These are phyloP conservation scores for Mrakia gelida DNA, from an alignment of 768 basidiomycete species.

Conservation along the genomic window DNA sequence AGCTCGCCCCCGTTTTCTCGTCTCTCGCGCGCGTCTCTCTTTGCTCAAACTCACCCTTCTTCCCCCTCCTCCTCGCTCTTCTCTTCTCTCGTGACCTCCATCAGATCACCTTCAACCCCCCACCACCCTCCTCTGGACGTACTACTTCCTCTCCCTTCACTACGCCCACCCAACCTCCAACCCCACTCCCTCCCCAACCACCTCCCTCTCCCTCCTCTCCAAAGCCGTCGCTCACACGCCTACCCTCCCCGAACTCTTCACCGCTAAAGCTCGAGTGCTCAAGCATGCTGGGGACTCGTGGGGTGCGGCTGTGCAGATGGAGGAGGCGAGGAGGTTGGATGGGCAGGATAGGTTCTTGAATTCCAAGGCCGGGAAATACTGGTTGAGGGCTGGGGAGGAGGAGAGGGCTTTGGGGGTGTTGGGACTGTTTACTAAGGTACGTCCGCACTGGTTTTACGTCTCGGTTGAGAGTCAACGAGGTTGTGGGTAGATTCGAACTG, in stretches of 20 bases:
- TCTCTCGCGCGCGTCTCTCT: background rate
- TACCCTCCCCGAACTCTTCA: constrained; percentile 83
- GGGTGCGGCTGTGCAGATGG: constrained; percentile 68
- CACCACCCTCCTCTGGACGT: constrained; percentile 83
- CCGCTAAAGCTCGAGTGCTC: constrained; percentile 72
- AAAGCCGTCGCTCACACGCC: constrained; percentile 77
- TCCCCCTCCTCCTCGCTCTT: background rate
- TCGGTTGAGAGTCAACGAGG: no score
- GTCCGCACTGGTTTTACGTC: no score
- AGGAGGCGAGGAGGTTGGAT: constrained; percentile 78
- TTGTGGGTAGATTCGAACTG: background rate
- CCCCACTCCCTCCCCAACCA: constrained; percentile 36
- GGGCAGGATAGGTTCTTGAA: constrained; percentile 94
- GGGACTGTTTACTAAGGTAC: constrained; percentile 86
- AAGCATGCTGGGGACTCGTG: constrained; percentile 78
- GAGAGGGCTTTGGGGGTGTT: constrained; percentile 69
- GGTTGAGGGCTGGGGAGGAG: constrained; percentile 72
- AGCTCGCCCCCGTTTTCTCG: background rate
- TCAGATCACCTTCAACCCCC: constrained; percentile 54
- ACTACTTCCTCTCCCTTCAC: constrained; percentile 92
- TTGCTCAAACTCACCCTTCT: background rate
- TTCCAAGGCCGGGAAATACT: constrained; percentile 87
- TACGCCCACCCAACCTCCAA: constrained; percentile 54
- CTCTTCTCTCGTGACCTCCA: background rate
- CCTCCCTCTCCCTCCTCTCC: constrained; percentile 61